Evolutionary conservation across 108 stramenopile genomes (phyloP).

Genomic region (Schizochytrium sp.): DNA sequence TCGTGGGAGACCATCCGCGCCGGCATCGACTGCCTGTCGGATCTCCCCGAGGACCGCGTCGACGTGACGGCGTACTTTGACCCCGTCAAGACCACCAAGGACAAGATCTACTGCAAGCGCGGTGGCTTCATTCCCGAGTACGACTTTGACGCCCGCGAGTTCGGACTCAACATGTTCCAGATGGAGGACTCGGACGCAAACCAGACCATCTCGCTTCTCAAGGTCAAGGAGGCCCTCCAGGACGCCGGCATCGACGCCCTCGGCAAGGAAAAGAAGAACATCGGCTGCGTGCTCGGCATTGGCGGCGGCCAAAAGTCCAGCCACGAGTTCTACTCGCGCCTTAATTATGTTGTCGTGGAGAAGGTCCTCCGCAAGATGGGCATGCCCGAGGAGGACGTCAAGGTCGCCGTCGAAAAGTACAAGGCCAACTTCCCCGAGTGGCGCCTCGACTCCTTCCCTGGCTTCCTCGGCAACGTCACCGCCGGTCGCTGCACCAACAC

Average conservation of each 20-base stretch:
- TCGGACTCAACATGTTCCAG: background rate
- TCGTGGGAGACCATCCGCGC: background rate
- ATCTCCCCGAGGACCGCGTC: conserved; percentile 2
- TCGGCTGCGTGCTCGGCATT: background rate
- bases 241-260: background rate
- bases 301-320: background rate
- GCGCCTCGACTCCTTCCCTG: background rate
- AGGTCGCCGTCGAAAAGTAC: background rate
- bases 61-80: background rate
- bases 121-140: background rate
- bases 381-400: background rate
- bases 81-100: background rate
- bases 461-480: background rate
- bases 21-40: background rate
- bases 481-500: background rate
- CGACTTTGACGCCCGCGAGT: background rate
- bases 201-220: background rate
- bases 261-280: background rate
- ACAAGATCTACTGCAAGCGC: background rate
- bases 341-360: background rate
- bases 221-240: conserved; percentile 4
- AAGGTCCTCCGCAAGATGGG: background rate
- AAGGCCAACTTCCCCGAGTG: conserved; percentile 4
- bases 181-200: background rate
- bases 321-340: background rate